Percentiles rank a stretch among this genome's conserved stretches.
Evolutionary conservation across 2,329 filamentous ascomycete species (phyloP).

Genomic region (Phaeoacremonium minimum): DNA sequence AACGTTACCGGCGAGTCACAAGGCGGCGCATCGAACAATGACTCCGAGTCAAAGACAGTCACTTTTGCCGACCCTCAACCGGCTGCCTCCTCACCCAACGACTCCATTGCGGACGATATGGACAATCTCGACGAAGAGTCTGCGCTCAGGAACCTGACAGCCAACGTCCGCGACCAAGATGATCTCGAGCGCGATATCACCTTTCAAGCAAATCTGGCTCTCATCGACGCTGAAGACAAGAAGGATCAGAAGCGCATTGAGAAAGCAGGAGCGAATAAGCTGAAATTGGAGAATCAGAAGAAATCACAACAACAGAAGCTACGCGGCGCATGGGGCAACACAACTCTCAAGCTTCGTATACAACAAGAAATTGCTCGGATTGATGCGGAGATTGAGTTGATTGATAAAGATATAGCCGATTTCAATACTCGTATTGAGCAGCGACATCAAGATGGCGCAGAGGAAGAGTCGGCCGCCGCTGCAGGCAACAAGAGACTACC

Average conservation of each 20-base stretch:
- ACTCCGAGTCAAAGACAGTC: too few relatives aligned
- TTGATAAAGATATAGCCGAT: constrained; percentile 71
- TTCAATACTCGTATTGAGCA: constrained; percentile 79
- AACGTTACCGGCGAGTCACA: too few relatives aligned
- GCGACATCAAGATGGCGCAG: constrained; percentile 54
- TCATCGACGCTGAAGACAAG: constrained; percentile 60
- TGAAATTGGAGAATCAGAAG: constrained; percentile 63
- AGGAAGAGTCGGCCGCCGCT: constrained; percentile 32
- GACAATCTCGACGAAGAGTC: constrained; percentile 49
- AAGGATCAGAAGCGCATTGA: constrained; percentile 59
- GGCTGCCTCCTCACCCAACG: background rate
- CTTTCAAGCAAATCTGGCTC: constrained; percentile 52
- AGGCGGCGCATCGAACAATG: too few relatives aligned
- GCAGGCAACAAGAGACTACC: constrained; percentile 58
- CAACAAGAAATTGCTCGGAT: constrained; percentile 64
- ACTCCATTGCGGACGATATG: background rate
- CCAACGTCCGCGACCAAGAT: constrained; percentile 76
- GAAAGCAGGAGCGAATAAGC: constrained; percentile 47
- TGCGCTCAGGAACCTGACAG: constrained; percentile 58
- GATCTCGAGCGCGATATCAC: constrained; percentile 86
- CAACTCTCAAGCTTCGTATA: constrained; percentile 50
- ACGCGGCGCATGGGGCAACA: constrained; percentile 36
- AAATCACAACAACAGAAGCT: constrained; percentile 46
- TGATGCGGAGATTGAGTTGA: constrained; percentile 57
- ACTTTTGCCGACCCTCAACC: too few relatives aligned